Percentiles rank a stretch among this genome's conserved stretches.
Evolutionary conservation across 2,329 filamentous ascomycete genomes (phyloP).

Genomic region (Aaosphaeria pasadenensis): DNA sequence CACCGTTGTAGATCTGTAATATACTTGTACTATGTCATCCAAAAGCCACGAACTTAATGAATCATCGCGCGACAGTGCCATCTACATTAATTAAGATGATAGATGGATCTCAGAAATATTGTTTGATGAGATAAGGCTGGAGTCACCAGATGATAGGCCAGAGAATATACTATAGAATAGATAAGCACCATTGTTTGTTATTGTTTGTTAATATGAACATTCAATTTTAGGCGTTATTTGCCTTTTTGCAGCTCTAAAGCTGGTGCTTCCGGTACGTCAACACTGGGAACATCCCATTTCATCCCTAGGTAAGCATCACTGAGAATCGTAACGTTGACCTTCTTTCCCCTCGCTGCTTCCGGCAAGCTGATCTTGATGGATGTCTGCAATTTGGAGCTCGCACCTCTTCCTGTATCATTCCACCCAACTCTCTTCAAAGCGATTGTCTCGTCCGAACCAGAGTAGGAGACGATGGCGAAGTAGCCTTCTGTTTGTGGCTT

Average conservation of each 20-base stretch:
- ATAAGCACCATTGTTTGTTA: too few relatives aligned
- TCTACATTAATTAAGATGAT: too few relatives aligned
- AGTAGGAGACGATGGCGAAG: conserved; percentile 76
- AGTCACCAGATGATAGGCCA: too few relatives aligned
- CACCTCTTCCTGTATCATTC: conserved; percentile 41
- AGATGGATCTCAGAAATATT: too few relatives aligned
- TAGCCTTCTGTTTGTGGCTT: conserved; percentile 94
- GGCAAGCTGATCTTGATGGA: conserved; percentile 62
- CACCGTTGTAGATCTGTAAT: too few relatives aligned
- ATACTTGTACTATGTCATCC: too few relatives aligned
- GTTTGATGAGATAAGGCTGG: too few relatives aligned
- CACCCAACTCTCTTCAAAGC: conserved; percentile 85
- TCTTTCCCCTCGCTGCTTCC: conserved; percentile 51
- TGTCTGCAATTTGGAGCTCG: conserved; percentile 46
- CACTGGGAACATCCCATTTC: conserved; percentile 54
- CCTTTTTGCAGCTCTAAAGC: conserved; percentile 27
- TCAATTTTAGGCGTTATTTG: conserved; percentile 5
- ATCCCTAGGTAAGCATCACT: conserved; percentile 88
- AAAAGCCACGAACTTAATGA: too few relatives aligned
- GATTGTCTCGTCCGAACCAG: conserved; percentile 69
- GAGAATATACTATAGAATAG: too few relatives aligned
- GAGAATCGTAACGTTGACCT: conserved; percentile 70
- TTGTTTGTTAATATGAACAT: too few relatives aligned
- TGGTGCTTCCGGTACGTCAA: conserved; percentile 49
- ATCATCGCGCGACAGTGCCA: too few relatives aligned